These are phyloP conservation scores for Pythium aristosporum DNA, from an alignment of 352 stramenopile genomes.

Conservation along the genomic window DNA sequence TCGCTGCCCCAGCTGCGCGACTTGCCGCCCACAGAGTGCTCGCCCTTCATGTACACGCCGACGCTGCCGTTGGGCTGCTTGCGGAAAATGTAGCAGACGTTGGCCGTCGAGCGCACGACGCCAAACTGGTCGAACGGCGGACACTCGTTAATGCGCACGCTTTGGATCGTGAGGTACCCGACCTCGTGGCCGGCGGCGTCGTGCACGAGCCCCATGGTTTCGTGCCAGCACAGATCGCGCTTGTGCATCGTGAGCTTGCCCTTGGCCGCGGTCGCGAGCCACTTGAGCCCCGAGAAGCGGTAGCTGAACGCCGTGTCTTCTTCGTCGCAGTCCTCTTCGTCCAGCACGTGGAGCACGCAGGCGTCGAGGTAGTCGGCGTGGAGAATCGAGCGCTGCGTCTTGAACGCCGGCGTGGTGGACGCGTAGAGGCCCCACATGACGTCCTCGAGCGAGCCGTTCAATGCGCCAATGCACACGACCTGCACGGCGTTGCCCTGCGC, in stretches of 20 bases:
- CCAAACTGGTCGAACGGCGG: conserved; percentile 57
- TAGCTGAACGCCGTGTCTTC: conserved; percentile 53
- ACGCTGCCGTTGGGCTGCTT: conserved; percentile 47
- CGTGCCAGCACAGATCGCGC: conserved; percentile 63
- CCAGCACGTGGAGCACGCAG: conserved; percentile 53
- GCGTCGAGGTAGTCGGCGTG: conserved; percentile 57
- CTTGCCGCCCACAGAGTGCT: conserved; percentile 53
- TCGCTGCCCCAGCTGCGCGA: conserved; percentile 57
- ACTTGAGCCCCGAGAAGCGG: conserved; percentile 62
- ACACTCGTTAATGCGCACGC: conserved; percentile 46
- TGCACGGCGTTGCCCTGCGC: conserved; percentile 51
- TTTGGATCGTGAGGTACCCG: conserved; percentile 66
- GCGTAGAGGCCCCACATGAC: conserved; percentile 64
- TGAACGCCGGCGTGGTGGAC: conserved; percentile 39
- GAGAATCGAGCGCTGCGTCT: conserved; percentile 66
- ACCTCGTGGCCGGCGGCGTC: conserved; percentile 51
- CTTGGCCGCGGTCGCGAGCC: conserved; percentile 42
- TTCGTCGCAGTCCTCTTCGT: conserved; percentile 51
- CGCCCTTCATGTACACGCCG: conserved; percentile 63
- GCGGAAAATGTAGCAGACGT: conserved; percentile 69
- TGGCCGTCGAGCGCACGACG: conserved; percentile 46
- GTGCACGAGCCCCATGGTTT: conserved; percentile 52
- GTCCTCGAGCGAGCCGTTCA: conserved; percentile 53
- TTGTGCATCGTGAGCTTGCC: conserved; percentile 60
- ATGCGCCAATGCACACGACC: conserved; percentile 46